A percentile compares a stretch with the other conserved stretches of the same genome.
phyloP scores from a whole-genome alignment of 257 asterid genomes.

The Solanum chaucha region DNA sequence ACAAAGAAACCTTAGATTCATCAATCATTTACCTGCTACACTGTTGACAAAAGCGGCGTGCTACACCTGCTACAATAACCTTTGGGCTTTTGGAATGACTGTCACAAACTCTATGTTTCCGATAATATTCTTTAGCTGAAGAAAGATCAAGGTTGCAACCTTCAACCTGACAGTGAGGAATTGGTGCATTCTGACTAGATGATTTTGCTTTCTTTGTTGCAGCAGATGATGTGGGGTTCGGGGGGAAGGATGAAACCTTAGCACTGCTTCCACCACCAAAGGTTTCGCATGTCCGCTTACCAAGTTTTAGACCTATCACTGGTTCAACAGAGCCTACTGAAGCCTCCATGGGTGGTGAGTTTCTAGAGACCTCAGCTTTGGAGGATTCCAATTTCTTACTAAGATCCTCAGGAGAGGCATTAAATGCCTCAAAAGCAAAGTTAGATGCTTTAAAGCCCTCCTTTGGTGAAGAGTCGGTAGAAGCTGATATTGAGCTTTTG shows the following conservation, averaged over 20 bases:
- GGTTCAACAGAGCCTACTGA: conserved; percentile 52
- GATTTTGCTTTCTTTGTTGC: conserved; percentile 43
- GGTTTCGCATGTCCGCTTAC: conserved; percentile 74
- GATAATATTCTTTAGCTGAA: conserved; percentile 71
- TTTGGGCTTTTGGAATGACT: conserved; percentile 67
- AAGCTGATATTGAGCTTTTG: conserved; percentile 76
- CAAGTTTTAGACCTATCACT: conserved; percentile 63
- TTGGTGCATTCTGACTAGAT: conserved; percentile 21
- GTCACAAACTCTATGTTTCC: conserved; percentile 84
- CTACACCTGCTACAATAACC: conserved; percentile 31
- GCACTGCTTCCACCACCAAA: conserved; percentile 24
- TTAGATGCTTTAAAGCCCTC: conserved; percentile 29
- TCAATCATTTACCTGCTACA: conserved; percentile 66
- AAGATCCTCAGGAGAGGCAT: conserved; percentile 18
- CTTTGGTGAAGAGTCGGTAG: conserved; percentile 54
- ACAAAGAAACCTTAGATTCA: not conserved
- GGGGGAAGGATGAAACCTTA: conserved; percentile 35
- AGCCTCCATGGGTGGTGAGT: conserved; percentile 37
- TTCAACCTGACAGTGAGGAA: conserved; percentile 62
- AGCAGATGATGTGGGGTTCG: conserved; percentile 33
- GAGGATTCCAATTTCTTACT: conserved; percentile 1
- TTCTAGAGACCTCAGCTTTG: conserved; percentile 15
- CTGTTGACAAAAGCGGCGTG: conserved; percentile 91
- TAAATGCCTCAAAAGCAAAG: conserved; percentile 33
- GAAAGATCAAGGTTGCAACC: conserved; percentile 80